Conservation (phyloP, 2,329 filamentous ascomycete genomes). For the Samsoniella hepiali region DNA sequence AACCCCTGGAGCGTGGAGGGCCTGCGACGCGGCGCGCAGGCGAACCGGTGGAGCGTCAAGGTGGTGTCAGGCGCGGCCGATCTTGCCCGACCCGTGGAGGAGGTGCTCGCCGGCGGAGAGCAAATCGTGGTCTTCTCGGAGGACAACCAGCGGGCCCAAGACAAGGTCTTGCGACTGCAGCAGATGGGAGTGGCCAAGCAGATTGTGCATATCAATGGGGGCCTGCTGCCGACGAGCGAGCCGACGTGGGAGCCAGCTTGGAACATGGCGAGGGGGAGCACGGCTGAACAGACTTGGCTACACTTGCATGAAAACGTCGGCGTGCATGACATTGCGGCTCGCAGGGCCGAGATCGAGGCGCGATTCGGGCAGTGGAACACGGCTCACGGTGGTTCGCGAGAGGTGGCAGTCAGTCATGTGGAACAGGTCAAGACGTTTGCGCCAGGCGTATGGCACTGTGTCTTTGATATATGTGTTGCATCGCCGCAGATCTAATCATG, state of each 20-base stretch:
- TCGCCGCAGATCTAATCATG: slow-evolving; percentile 24
- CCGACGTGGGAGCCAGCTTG: slow-evolving; percentile 52
- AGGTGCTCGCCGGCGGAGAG: slow-evolving; percentile 42
- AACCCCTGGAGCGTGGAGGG: slow-evolving; percentile 88
- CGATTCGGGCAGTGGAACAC: slow-evolving; percentile 41
- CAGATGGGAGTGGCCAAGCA: slow-evolving; percentile 32
- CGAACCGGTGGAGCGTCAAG: slow-evolving; percentile 62
- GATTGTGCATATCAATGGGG: slow-evolving; percentile 61
- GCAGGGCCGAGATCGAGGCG: slow-evolving; percentile 45
- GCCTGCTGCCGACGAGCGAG: slow-evolving; percentile 58
- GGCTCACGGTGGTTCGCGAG: slow-evolving; percentile 22
- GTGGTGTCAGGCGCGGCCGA: slow-evolving; percentile 45
- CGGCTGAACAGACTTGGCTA: slow-evolving; percentile 46
- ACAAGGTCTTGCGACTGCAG: slow-evolving; percentile 38
- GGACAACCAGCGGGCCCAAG: slow-evolving; percentile 57
- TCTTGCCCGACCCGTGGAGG: slow-evolving; percentile 35
- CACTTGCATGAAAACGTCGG: slow-evolving; percentile 67
- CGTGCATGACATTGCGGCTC: slow-evolving; percentile 48
- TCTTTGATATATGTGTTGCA: slow-evolving; percentile 60
- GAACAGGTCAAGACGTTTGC: slow-evolving; percentile 69
- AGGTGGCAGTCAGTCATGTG: slow-evolving; percentile 49
- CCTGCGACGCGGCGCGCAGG: slow-evolving; percentile 67
- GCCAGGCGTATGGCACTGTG: slow-evolving; percentile 66
- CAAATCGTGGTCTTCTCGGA: slow-evolving; percentile 67
- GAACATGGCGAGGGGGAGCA: slow-evolving; percentile 37